Base-by-base conservation (phyloP, 257 asterid genomes). In the Voacanga thouarsii region DNA sequence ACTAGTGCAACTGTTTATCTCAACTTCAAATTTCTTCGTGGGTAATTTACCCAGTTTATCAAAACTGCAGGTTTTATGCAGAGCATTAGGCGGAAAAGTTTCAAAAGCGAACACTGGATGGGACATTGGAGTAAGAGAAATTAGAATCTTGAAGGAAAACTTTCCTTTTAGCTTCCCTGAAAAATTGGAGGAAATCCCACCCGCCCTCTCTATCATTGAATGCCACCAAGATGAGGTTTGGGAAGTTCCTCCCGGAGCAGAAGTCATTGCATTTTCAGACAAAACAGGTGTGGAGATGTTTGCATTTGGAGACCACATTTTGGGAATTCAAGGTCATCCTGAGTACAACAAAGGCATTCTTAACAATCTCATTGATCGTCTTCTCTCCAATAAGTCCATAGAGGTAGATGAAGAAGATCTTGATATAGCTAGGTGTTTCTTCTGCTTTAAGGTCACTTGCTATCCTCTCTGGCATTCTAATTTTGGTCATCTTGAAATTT, bases 321-420 rank as follows among this genome's bases (percentile, higher is more conserved):
- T 94, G 63, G 97, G 96, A 12, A 89, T 90, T 63, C 96, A 91
- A 57, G 97, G 98, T 0, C 98, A 93, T 79, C 98, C 97, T 0
- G 97, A 92, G 80, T 94, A 92, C 83, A 84, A 94, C 5, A 87
- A 89, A 73, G 97, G 87, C 86, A 92, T 90, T 44, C 90, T 94
- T 23, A 37, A 71, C 30, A 80, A 94, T 73, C 82, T 92, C 67
- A 83, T 88, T 6, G 92, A 94, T 82, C 94, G 96, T 44, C 89
- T 92, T 30, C 59, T 84, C 44, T 65, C 81, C 71, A 78, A 82
- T 10, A 74, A 75, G 59, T 82, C 82, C 77, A 83, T 94, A 49
- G 80, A 89, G 92, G 97, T 91, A 76, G 37, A 33, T 33, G 37
- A 33, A 33, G 37, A 33, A 33, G 37, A 33, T 33, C 37, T 33